Evolutionary conservation across 441 rosid species (phyloP), one percentile per base, ranked within the genome.

Genomic region (Dalechampia spathulata): DNA sequence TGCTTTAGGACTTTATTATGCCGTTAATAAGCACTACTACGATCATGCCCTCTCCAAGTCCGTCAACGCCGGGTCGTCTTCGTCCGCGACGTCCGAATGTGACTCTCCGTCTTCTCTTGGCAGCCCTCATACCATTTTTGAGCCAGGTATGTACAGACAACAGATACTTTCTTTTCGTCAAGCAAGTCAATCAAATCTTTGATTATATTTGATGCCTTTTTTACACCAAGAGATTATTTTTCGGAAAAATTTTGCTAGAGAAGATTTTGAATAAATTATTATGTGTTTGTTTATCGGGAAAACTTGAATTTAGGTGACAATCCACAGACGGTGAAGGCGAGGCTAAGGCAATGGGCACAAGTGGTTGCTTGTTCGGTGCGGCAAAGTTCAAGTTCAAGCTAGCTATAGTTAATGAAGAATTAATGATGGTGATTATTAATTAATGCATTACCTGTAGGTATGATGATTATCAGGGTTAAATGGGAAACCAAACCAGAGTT

Each of bases 281-380:
- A n/a, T 34, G 38, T 51, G 58, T 47, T 39, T 57, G 55, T 37
- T 65, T 61, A 40, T 15, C 19, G 47, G 45, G 57, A 41, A 80
- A 60, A 38, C 50, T 52, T 10, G 26, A 13, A 2, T 51, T 26
- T 44, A 86, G 97, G 83, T 63, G 93, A 86, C 36, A 82, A 74
- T 78, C 88, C 85, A 26, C 80, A 78, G 77, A 72, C 69, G 75
- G 77, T 81, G 78, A 89, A 86, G 78, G 54, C 67, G 65, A 87
- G 86, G 71, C 45, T 90, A 71, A 77, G 73, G 67, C 95, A 83
- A 64, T 90, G 95, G 97, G 97, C 95, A 1, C 88, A 80, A 75
- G 88, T 84, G 66, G 97, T 90, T 59, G 97, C 87, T 34, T 86
- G 93, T 53, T 84, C 95, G 64, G 90, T 84, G 64, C 74, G 76